Percentiles rank a stretch among this genome's conserved stretches.
Evolutionary conservation across 202 grass and related monocot genomes (phyloP).

Genomic region (Dendrocalamus latiflorus): DNA sequence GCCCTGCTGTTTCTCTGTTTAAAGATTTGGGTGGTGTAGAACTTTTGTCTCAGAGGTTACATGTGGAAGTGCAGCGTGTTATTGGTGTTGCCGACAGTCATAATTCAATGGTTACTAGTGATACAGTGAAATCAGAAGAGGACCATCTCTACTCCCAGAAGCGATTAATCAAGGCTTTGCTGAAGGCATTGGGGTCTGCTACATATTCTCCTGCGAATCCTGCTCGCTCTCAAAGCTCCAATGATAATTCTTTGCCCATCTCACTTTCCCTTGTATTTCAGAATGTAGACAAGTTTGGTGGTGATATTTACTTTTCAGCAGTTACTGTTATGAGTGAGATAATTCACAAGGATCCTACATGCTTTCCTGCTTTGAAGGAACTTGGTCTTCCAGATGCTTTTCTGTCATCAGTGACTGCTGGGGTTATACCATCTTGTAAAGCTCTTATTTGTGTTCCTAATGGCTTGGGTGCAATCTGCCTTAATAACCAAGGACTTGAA

Average conservation of each 20-base stretch:
- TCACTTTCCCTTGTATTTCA: slow-evolving; percentile 93
- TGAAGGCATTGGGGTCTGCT: slow-evolving; percentile 89
- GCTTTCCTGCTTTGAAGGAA: slow-evolving; percentile 83
- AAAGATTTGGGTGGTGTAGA: slow-evolving; percentile 96
- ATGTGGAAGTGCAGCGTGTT: slow-evolving; percentile 81
- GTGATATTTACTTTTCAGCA: slow-evolving; percentile 95
- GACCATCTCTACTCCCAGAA: slow-evolving; percentile 84
- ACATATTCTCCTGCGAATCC: slow-evolving; percentile 93
- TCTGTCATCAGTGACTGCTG: slow-evolving; percentile 71
- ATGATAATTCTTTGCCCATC: slow-evolving; percentile 70
- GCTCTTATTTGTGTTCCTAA: slow-evolving; percentile 91
- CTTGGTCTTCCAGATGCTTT: slow-evolving; percentile 89
- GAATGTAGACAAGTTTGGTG: slow-evolving; percentile 83
- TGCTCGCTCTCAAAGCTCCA: slow-evolving; percentile 60
- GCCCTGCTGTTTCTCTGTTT: slow-evolving; percentile 80
- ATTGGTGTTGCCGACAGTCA: slow-evolving; percentile 52
- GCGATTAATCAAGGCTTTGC: slow-evolving; percentile 83
- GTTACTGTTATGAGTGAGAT: slow-evolving; percentile 99
- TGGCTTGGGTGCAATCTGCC: slow-evolving; percentile 93
- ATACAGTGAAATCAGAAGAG: slow-evolving; percentile 62
- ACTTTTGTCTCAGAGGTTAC: slow-evolving; percentile 76
- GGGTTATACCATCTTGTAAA: slow-evolving; percentile 83
- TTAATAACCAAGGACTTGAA: slow-evolving; percentile 83
- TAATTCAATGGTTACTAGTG: slow-evolving; percentile 44
- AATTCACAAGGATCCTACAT: slow-evolving; percentile 98